These are phyloP conservation scores for Fusarium dlaminii DNA, from an alignment of 2,329 filamentous ascomycete species.

Conservation along the genomic window DNA sequence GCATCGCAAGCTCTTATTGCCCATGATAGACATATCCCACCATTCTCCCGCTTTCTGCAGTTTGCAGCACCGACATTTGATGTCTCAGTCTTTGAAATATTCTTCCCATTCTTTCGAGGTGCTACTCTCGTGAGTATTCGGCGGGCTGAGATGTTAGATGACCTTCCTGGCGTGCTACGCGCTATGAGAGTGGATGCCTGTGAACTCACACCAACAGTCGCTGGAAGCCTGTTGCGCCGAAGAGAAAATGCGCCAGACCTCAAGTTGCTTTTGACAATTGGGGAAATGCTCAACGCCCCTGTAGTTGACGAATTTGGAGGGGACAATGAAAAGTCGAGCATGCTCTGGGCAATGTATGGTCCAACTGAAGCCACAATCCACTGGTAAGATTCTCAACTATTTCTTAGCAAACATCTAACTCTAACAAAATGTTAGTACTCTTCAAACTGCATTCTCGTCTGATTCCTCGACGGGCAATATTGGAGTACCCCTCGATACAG, in stretches of 20 bases:
- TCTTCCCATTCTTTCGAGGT: constrained; percentile 83
- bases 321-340: constrained; percentile 59
- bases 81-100: constrained; percentile 94
- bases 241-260: constrained; percentile 73
- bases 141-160: constrained; percentile 75
- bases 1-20: constrained; percentile 84
- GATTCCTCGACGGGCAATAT: constrained; percentile 73
- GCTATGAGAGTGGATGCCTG: constrained; percentile 79
- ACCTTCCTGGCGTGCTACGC: constrained; percentile 75
- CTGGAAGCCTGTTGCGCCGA: constrained; percentile 76
- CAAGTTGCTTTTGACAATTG: constrained; percentile 82
- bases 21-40: constrained; percentile 80
- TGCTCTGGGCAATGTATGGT: constrained; percentile 93
- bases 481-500: constrained; percentile 81
- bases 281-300: constrained; percentile 86
- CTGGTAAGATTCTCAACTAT: constrained; percentile 58
- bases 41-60: constrained; percentile 83
- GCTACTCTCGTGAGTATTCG: constrained; percentile 77
- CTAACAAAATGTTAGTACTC: constrained; percentile 61
- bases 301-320: constrained; percentile 85
- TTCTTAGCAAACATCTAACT: neutral
- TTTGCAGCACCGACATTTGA: constrained; percentile 95
- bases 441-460: constrained; percentile 70
- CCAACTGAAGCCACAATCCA: constrained; percentile 94
- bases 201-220: constrained; percentile 90